Evolutionary conservation across 495 filamentous ascomycete genomes (phyloP), one percentile per base, ranked within the genome.

Genomic region (Rusavskia elegans): DNA sequence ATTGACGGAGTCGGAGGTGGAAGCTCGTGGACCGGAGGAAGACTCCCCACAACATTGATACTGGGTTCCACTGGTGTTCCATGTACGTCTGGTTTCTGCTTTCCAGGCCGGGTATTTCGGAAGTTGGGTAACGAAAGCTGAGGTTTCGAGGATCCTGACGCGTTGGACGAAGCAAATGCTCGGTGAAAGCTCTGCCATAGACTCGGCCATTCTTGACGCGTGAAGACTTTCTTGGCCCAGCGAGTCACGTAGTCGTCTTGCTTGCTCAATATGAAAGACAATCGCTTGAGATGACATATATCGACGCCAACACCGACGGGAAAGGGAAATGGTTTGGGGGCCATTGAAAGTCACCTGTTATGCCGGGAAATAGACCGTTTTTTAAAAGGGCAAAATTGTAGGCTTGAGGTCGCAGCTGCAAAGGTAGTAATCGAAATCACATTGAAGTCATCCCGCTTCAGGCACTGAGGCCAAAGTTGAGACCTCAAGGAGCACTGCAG

Each of bases 251-350:
- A 48, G 27, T 58, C 60, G 16, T 48, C 54, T 13, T 52, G 32
- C 25, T 48, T 46, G 3, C 14, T 45, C 29, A 72, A 44, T 29
- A 71, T 61, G 7, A 37, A 52, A n/a, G 58, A 57, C 40, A 83
- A 66, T 8, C 78, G 68, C 0, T 59, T 30, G 19, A 78, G 64
- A 8, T 60, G 63, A 59, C 72, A 76, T 38, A 82, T 78, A 45
- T 82, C 80, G 17, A 69, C 79, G 21, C 80, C 80, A 38, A 82
- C 58, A 17, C 61, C 56, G 5, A 79, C 52, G 1, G 68, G 65
- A 35, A 64, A 66, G 3, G 76, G 72, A 52, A 77, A 76, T 3
- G 69, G 69, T 49, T 61, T 59, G 9, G 55, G 56, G 14, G 59
- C 53, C 64, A 61, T 58, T 42, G 39, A 19, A n/a, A 21, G n/a